Evolutionary conservation across 139 green algal genomes (phyloP), one percentile per base, ranked within the genome.

Genomic region (Auxenochlorella pyrenoidosa): DNA sequence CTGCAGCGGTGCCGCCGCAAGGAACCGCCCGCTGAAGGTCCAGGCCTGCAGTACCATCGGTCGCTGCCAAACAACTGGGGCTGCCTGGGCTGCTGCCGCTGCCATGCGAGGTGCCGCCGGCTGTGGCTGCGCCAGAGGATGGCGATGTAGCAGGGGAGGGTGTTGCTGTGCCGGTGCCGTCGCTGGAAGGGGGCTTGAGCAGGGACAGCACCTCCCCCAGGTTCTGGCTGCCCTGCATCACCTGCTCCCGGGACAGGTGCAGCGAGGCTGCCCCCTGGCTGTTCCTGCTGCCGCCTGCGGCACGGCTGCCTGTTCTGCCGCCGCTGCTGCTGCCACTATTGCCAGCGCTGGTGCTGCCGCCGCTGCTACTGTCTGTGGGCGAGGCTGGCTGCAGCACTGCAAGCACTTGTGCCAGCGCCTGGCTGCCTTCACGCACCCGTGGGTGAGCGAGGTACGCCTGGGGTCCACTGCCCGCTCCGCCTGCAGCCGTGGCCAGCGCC

Each of bases 161-260:
- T 5, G n/a, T 28, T 21, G 66, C 66, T 21, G 66, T 34, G 66
- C 4, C 70, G 16, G 70, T 44, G 34, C 70, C 70, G 63, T 13
- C 54, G 54, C 54, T 63, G 54, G 70, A 51, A 21, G 36, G 30
- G 73, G 21, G 40, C 75, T 75, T 65, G 51, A 75, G 76, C 75
- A 58, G 21, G 36, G 60, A 71, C 82, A 70, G 60, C 60, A 77
- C 60, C 5, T 66, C 83, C 2, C 65, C 51, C 34, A 83, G 6
- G 16, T 28, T 44, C 44, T 85, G 44, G 83, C 78, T 88, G 71
- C 77, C 41, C 24, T 51, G 65, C 40, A 47, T 63, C 34, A 87
- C 83, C 36, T 82, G 72, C 51, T 82, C 51, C 0, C 83, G 83
- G 0, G 66, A 83, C 24, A 87, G 43, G 58, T 70, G 83, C 13